Conservation (phyloP, 108 stramenopile genomes). For the Cyclotella baltica region DNA sequence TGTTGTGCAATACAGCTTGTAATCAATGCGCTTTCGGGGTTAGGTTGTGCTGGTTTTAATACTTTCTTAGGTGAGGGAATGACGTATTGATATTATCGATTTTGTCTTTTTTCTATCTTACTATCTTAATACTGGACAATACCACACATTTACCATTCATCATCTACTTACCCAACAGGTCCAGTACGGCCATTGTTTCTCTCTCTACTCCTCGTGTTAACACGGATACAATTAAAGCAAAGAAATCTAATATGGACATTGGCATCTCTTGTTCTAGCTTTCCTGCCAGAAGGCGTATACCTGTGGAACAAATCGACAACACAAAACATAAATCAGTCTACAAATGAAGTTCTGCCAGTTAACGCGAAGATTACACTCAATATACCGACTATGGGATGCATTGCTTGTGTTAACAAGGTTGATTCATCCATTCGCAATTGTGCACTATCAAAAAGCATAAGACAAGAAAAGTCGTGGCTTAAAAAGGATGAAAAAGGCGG, state of each 20-base stretch:
- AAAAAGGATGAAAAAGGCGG: slow-evolving; percentile 63
- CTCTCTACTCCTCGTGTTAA: slow-evolving; percentile 28
- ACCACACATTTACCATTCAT: background rate
- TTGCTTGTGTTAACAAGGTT: slow-evolving; percentile 86
- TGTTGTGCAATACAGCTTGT: slow-evolving; percentile 85
- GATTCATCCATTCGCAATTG: slow-evolving; percentile 62
- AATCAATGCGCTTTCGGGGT: slow-evolving; percentile 68
- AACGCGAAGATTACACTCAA: slow-evolving; percentile 52
- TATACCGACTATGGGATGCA: slow-evolving; percentile 88
- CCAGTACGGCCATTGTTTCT: slow-evolving; percentile 35
- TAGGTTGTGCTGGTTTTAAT: slow-evolving; percentile 87
- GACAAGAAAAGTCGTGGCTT: slow-evolving; percentile 64
- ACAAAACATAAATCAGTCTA: slow-evolving; percentile 1
- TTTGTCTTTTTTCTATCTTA: slow-evolving; percentile 50
- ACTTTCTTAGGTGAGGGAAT: slow-evolving; percentile 66
- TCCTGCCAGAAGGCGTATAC: slow-evolving; percentile 76
- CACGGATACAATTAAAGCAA: slow-evolving; percentile 29
- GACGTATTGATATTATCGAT: background rate
- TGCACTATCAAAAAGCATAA: slow-evolving; percentile 32
- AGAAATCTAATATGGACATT: slow-evolving; percentile 27
- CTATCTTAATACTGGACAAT: background rate
- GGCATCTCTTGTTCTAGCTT: slow-evolving; percentile 54
- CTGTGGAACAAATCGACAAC: slow-evolving; percentile 45
- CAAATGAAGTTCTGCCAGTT: background rate
- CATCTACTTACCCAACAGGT: background rate